Percentiles rank a stretch among this genome's conserved stretches.
phyloP scores from a whole-genome alignment of 2,329 filamentous ascomycete species.

The Aspergillus sp. region DNA sequence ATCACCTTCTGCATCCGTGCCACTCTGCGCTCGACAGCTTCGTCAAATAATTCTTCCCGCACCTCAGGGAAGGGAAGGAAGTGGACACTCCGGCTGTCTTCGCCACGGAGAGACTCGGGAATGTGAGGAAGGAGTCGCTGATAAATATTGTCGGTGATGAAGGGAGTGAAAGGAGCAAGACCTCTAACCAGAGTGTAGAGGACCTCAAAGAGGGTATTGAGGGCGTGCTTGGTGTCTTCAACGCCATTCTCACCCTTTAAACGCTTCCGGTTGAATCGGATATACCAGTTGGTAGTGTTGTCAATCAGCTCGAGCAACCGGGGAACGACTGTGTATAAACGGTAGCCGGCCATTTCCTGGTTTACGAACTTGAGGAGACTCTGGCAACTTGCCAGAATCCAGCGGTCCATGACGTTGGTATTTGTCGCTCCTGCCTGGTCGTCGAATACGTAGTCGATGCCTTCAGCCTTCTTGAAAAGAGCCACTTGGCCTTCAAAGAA shows the following conservation, averaged over 20 bases:
- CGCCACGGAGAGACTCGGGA: slow-evolving; percentile 57
- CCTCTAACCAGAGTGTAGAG: slow-evolving; percentile 81
- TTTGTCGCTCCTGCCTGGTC: slow-evolving; percentile 66
- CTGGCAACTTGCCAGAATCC: slow-evolving; percentile 89
- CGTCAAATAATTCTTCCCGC: slow-evolving; percentile 77
- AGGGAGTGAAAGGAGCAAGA: slow-evolving; percentile 89
- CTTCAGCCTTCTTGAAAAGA: slow-evolving; percentile 76
- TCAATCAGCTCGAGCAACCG: slow-evolving; percentile 76
- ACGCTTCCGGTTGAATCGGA: slow-evolving; percentile 83
- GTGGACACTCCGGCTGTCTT: slow-evolving; percentile 79
- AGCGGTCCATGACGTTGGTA: slow-evolving; percentile 89
- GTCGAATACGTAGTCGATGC: slow-evolving; percentile 69
- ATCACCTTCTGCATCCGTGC: slow-evolving; percentile 92
- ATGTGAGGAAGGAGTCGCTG: slow-evolving; percentile 73
- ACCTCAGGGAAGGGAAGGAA: slow-evolving; percentile 88
- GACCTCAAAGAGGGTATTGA: slow-evolving; percentile 92
- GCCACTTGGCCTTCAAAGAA: slow-evolving; percentile 88
- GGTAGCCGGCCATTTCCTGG: slow-evolving; percentile 75
- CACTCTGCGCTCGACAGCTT: slow-evolving; percentile 76
- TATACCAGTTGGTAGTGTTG: slow-evolving; percentile 98
- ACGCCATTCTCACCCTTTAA: slow-evolving; percentile 83
- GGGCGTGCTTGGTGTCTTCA: slow-evolving; percentile 77
- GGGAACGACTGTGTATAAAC: slow-evolving; percentile 85
- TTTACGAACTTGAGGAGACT: slow-evolving; percentile 87
- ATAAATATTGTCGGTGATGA: slow-evolving; percentile 93